Evolutionary conservation across 768 basidiomycete genomes (phyloP).

Genomic region (Pholiota molesta): DNA sequence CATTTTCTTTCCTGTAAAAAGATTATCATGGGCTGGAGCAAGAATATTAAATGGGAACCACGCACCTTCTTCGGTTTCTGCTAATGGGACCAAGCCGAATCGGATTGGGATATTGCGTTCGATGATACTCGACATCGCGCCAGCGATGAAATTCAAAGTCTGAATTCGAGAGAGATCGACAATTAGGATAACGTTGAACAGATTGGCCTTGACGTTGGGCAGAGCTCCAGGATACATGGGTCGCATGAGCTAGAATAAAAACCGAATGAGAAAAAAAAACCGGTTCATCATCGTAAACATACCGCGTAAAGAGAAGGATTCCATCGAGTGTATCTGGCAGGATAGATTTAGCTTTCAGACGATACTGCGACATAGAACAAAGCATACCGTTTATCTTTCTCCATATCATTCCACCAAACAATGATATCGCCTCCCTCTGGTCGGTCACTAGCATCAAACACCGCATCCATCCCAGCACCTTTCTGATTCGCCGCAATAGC

Average conservation of each 20-base stretch:
- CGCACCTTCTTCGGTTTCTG: slow-evolving; percentile 52
- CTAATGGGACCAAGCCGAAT: slow-evolving; percentile 83
- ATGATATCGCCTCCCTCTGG: slow-evolving; percentile 75
- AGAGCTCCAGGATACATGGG: slow-evolving; percentile 82
- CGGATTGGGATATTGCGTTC: slow-evolving; percentile 73
- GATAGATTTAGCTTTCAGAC: not conserved
- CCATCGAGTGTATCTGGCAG: slow-evolving; percentile 53
- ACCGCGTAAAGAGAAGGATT: slow-evolving; percentile 53
- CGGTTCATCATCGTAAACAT: slow-evolving; percentile 18
- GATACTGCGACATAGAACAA: slow-evolving; percentile 11
- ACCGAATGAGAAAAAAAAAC: not conserved
- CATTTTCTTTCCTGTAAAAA: slow-evolving; percentile 60
- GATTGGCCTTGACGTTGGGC: slow-evolving; percentile 71
- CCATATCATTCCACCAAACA: slow-evolving; percentile 90
- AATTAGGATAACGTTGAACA: slow-evolving; percentile 82
- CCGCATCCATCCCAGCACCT: slow-evolving; percentile 59
- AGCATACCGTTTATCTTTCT: slow-evolving; percentile 72
- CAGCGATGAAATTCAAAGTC: slow-evolving; percentile 64
- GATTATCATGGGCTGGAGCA: not conserved
- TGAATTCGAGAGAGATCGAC: slow-evolving; percentile 74
- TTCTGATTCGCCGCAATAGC: slow-evolving; percentile 54
- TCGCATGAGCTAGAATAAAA: slow-evolving; percentile 60
- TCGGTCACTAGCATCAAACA: slow-evolving; percentile 93
- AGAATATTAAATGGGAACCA: not conserved
- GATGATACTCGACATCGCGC: slow-evolving; percentile 71